Conservation (phyloP, 73 alveolate species). For the Durusdinium trenchii region DNA sequence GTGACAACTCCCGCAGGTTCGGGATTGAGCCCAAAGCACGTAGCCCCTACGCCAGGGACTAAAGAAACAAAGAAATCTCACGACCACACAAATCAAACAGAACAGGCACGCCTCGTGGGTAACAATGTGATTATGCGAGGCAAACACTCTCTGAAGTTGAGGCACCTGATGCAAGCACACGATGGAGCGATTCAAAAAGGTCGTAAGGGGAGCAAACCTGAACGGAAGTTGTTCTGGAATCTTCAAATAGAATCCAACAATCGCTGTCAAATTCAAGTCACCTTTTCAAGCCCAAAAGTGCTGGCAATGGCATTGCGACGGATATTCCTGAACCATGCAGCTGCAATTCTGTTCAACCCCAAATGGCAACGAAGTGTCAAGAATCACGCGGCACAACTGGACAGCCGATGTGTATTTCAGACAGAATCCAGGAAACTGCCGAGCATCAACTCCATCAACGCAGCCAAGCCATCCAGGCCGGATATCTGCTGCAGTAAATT, state of each 20-base stretch:
- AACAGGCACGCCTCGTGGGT: conserved; percentile 46
- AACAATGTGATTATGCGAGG: conserved; percentile 68
- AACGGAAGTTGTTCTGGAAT: too few relatives aligned
- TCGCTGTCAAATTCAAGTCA: neutral
- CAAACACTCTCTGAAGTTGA: conserved; percentile 77
- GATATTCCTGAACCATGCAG: conserved; percentile 47
- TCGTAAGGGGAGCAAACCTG: neutral
- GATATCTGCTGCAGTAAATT: conserved; percentile 36
- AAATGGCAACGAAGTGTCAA: neutral
- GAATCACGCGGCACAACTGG: neutral
- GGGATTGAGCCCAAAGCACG: conserved; percentile 30
- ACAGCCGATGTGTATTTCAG: neutral
- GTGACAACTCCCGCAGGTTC: conserved; percentile 69
- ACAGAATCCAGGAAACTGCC: neutral
- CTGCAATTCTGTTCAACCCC: neutral
- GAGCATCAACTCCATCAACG: conserved; percentile 48
- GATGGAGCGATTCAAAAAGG: neutral
- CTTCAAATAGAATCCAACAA: too few relatives aligned
- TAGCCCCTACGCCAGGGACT: neutral
- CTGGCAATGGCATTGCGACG: conserved; percentile 56
- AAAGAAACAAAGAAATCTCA: neutral
- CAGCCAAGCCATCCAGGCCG: conserved; percentile 43
- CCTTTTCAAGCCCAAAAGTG: conserved; percentile 51
- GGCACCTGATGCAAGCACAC: conserved; percentile 37
- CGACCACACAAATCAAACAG: neutral